Base-by-base conservation (phyloP, 768 basidiomycete genomes). In the Trametes cingulata region DNA sequence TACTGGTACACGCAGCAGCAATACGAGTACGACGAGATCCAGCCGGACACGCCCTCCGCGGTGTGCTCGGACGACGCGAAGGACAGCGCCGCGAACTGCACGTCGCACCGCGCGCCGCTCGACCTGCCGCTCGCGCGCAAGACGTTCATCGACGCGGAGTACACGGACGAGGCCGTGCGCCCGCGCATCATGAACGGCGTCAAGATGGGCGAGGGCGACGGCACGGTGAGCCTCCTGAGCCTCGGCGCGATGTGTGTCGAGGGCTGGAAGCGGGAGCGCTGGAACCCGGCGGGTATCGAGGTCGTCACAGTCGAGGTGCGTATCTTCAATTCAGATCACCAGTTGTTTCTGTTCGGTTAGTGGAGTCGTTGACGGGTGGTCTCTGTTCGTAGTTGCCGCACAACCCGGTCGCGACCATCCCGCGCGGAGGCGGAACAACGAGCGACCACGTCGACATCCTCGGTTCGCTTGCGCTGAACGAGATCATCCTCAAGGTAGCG, bases 211-310 rank as follows among this genome's bases (percentile, higher is more conserved):
- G 94, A 97, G 76, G 96, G 95, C 8, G 97, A 98, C 71, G 96
- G 97, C 13, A 98, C 97, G 2, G 94, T 95, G 22, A 85, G 86
- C 66, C 74, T 94, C 41, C 68, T 95, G 35, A 92, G 90, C 65
- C 78, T 95, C 53, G 96, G 95, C 15, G 86, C 91, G n/a, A 97
- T 98, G 94, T 98, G 96, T 68, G 87, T 90, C 12, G 93, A 94
- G 69, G 96, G 95, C 7, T 97, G 95, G 96, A 91, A 90, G 72
- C 79, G 86, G 57, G 81, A 81, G 62, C 79, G 87, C 54, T 98
- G 93, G 93, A 98, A 98, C 73, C 96, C 96, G 0, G 89, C 85
- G 13, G 82, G 88, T n/a, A 93, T 97, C 69, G 82, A 85, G 66
- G 76, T 98, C 48, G 85, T 86, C 24, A 96, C 95, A 15, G 85